phyloP scores from a whole-genome alignment of 306 rosid species.

The Pterocarpus macrocarpus region DNA sequence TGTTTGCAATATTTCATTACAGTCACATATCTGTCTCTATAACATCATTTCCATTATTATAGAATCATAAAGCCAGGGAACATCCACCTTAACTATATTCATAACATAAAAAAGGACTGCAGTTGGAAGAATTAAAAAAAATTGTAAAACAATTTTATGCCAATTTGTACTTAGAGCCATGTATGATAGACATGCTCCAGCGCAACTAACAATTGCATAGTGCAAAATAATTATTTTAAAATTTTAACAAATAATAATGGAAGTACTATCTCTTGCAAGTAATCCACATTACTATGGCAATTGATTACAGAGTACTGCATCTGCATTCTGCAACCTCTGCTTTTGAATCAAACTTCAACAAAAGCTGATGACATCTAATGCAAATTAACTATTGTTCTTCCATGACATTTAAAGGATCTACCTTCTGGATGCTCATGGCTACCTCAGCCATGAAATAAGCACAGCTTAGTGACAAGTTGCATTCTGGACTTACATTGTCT shows the following conservation, averaged over 20 bases:
- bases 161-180: neutral
- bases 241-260: neutral
- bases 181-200: neutral
- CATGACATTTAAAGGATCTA: conserved; percentile 52
- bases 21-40: conserved; percentile 7
- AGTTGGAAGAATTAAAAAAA: conserved; percentile 2
- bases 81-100: conserved; percentile 11
- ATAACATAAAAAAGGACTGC: neutral
- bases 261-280: conserved; percentile 26
- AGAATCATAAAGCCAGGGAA: conserved; percentile 22
- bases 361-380: conserved; percentile 17
- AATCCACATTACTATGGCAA: conserved; percentile 18
- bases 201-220: conserved; percentile 20
- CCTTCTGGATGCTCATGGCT: conserved; percentile 95
- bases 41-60: conserved; percentile 31
- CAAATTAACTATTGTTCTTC: conserved; percentile 33
- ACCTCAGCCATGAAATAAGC: conserved; percentile 89
- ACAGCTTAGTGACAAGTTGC: conserved; percentile 80
- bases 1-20: neutral
- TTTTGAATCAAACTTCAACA: conserved; percentile 38
- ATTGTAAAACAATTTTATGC: neutral
- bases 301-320: conserved; percentile 32
- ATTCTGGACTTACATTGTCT: conserved; percentile 82
- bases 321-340: conserved; percentile 25
- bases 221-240: neutral